Conservation (phyloP, 78 protist species). For the Capsaspora owczarzaki region DNA sequence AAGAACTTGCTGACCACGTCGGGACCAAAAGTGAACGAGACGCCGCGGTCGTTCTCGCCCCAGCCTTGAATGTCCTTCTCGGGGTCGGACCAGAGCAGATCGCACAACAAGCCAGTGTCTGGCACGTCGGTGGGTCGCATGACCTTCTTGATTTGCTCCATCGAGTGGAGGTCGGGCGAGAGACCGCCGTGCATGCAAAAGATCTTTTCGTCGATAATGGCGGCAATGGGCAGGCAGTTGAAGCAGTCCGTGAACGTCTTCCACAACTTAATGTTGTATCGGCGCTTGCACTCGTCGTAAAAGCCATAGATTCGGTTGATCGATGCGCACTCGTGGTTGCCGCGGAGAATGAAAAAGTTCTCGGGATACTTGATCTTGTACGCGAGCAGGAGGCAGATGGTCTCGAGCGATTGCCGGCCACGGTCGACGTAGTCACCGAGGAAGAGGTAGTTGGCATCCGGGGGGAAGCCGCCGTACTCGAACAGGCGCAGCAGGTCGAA, state of each 20-base stretch:
- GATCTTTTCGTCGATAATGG: constrained; percentile 94
- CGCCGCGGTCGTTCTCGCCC: constrained; percentile 99
- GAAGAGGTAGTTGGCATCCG: constrained; percentile 96
- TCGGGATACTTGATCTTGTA: constrained; percentile 98
- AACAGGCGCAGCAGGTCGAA: constrained; percentile 95
- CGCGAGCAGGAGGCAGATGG: constrained; percentile 94
- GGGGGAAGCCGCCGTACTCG: constrained; percentile 98
- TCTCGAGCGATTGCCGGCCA: constrained; percentile 91
- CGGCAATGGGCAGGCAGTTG: constrained; percentile 95
- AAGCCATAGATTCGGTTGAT: constrained; percentile 99
- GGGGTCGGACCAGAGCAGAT: constrained; percentile 98
- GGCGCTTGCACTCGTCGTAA: constrained; percentile 97
- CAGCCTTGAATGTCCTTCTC: constrained; percentile 90
- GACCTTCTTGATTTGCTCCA: constrained; percentile 86
- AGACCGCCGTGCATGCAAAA: constrained; percentile 98
- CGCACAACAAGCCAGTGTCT: constrained; percentile 94
- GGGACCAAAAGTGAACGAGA: constrained; percentile 95
- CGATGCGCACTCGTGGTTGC: constrained; percentile 99
- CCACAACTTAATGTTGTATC: constrained; percentile 95
- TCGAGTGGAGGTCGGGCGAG: constrained; percentile 91
- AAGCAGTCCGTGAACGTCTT: constrained; percentile 95
- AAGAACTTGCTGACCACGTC: constrained; percentile 88
- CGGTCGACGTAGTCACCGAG: constrained; percentile 99
- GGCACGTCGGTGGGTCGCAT: constrained; percentile 97
- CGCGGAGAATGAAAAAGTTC: constrained; percentile 98